Evolutionary conservation across 495 filamentous ascomycete genomes (phyloP).

Genomic region (Penicillium paradoxum): DNA sequence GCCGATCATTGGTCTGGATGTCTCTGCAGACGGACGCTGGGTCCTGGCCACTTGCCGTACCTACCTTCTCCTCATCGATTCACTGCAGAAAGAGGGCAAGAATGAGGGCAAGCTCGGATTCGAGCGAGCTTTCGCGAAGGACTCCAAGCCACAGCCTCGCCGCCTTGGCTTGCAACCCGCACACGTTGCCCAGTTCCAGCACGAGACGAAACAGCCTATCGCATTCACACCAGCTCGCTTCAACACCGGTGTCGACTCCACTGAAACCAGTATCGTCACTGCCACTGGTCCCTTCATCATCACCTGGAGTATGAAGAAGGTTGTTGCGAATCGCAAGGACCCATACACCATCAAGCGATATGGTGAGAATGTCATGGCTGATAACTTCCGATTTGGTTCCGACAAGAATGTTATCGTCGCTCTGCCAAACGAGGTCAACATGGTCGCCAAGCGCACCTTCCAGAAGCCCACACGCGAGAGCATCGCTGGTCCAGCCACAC

Average conservation of each 20-base stretch:
- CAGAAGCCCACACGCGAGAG: constrained; percentile 89
- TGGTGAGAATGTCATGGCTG: constrained; percentile 91
- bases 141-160: constrained; percentile 87
- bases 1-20: constrained; percentile 89
- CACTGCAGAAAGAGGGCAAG: constrained; percentile 86
- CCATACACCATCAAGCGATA: constrained; percentile 97
- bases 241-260: constrained; percentile 76
- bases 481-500: constrained; percentile 65
- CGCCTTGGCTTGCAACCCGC: constrained; percentile 80
- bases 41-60: constrained; percentile 91
- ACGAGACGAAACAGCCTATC: constrained; percentile 82
- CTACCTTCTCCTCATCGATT: constrained; percentile 89
- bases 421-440: constrained; percentile 94
- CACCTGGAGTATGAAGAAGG: constrained; percentile 91
- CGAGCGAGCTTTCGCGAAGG: constrained; percentile 86
- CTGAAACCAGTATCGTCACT: constrained; percentile 90
- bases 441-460: constrained; percentile 81
- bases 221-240: constrained; percentile 89
- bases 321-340: constrained; percentile 69
- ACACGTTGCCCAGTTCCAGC: constrained; percentile 94
- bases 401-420: constrained; percentile 98
- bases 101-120: constrained; percentile 97
- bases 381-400: constrained; percentile 94
- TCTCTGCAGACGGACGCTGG: constrained; percentile 92
- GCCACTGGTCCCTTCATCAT: constrained; percentile 97